These are phyloP conservation scores for Apiospora saccharicola DNA, from an alignment of 2,329 filamentous ascomycete species.

Conservation along the genomic window DNA sequence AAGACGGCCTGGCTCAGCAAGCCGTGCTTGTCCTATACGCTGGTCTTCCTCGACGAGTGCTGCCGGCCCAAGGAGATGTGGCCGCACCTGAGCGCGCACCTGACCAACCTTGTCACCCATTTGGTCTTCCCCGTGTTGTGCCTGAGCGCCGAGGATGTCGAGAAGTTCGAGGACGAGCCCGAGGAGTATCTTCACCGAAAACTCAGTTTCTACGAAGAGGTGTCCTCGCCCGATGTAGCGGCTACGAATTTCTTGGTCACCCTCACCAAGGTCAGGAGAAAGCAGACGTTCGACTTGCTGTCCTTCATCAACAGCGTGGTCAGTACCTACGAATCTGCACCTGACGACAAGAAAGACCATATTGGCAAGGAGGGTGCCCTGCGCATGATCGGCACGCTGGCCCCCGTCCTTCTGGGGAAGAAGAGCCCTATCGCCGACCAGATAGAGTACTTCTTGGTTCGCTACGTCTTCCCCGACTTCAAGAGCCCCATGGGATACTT, in stretches of 20 bases:
- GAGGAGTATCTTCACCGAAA: conserved; percentile 97
- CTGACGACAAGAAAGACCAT: conserved; percentile 90
- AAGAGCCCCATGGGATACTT: conserved; percentile 90
- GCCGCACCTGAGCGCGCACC: conserved; percentile 90
- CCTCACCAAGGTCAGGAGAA: conserved; percentile 90
- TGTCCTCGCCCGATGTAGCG: conserved; percentile 91
- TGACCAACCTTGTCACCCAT: conserved; percentile 92
- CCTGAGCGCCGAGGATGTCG: conserved; percentile 88
- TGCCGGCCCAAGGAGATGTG: conserved; percentile 98
- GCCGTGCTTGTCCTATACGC: conserved; percentile 89
- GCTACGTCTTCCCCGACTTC: conserved; percentile 98
- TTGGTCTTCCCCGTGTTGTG: conserved; percentile 96
- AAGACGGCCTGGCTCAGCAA: conserved; percentile 96
- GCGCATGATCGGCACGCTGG: conserved; percentile 95
- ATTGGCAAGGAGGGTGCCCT: conserved; percentile 95
- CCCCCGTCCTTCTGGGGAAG: conserved; percentile 93
- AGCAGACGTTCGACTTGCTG: conserved; percentile 94
- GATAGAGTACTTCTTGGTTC: conserved; percentile 97
- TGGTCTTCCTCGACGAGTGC: conserved; percentile 96
- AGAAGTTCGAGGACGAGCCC: conserved; percentile 92
- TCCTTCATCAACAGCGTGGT: conserved; percentile 96
- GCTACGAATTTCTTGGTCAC: conserved; percentile 97
- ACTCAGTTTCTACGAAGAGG: conserved; percentile 97
- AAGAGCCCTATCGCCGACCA: conserved; percentile 98
- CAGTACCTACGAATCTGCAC: conserved; percentile 85